phyloP scores from a whole-genome alignment of 768 basidiomycete genomes.

The Suillus paluster region DNA sequence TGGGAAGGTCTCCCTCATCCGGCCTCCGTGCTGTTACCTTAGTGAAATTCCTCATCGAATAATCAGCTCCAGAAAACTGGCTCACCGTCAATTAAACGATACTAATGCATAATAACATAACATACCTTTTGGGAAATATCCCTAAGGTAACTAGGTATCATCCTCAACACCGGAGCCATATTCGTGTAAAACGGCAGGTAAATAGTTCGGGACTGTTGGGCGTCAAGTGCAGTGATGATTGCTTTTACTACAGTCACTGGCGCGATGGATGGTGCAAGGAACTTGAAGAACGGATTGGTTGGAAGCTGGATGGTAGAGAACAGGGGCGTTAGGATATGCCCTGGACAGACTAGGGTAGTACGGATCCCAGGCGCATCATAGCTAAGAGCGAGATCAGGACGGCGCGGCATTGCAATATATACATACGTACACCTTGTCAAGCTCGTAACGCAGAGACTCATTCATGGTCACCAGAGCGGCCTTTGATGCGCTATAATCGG shows the following conservation, averaged over 20 bases:
- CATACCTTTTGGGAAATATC: conserved; percentile 80
- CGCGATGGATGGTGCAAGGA: conserved; percentile 76
- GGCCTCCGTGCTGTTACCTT: conserved; percentile 64
- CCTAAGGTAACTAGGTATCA: conserved; percentile 72
- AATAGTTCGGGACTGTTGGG: conserved; percentile 73
- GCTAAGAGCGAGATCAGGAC: conserved; percentile 37
- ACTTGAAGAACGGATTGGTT: conserved; percentile 54
- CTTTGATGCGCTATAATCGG: conserved; percentile 93
- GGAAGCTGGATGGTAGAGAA: conserved; percentile 68
- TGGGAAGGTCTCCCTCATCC: conserved; percentile 47
- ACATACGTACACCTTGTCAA: conserved; percentile 68
- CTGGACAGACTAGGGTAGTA: conserved; percentile 86
- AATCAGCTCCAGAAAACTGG: conserved; percentile 71
- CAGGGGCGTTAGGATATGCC: conserved; percentile 77
- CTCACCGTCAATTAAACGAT: background rate
- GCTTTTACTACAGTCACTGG: conserved; percentile 79
- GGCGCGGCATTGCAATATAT: conserved; percentile 1
- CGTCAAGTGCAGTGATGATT: conserved; percentile 82
- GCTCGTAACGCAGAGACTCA: conserved; percentile 85
- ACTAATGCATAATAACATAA: background rate
- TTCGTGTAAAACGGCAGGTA: conserved; percentile 75
- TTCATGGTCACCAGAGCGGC: conserved; percentile 83
- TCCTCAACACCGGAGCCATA: conserved; percentile 55
- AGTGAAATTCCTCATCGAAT: conserved; percentile 68
- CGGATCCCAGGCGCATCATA: conserved; percentile 77